Evolutionary conservation across 2,329 filamentous ascomycete species (phyloP).

Genomic region (Alternaria novae-zelandiae): DNA sequence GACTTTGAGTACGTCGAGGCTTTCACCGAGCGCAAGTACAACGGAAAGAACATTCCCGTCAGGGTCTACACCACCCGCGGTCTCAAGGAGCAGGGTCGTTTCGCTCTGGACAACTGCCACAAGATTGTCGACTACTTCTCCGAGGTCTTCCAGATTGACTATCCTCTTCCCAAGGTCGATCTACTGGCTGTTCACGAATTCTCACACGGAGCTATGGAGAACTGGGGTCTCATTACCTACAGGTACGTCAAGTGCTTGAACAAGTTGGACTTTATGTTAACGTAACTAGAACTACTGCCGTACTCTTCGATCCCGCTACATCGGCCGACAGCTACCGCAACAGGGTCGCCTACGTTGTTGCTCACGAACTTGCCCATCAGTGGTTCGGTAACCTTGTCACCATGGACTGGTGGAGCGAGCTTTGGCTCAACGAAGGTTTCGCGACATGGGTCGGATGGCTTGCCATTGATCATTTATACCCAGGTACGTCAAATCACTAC

Average conservation of each 20-base stretch:
- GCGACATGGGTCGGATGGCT: slow-evolving; percentile 98
- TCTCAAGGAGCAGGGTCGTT: slow-evolving; percentile 89
- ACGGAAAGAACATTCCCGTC: slow-evolving; percentile 88
- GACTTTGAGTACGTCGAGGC: slow-evolving; percentile 98
- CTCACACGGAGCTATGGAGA: slow-evolving; percentile 90
- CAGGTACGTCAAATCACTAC: slow-evolving; percentile 55
- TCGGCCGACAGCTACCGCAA: slow-evolving; percentile 93
- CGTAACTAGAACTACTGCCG: slow-evolving; percentile 72
- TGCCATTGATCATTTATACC: slow-evolving; percentile 87
- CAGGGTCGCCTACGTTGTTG: slow-evolving; percentile 93
- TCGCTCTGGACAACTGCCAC: slow-evolving; percentile 88
- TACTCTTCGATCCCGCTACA: slow-evolving; percentile 92
- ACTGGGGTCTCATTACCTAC: slow-evolving; percentile 97
- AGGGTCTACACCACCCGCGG: slow-evolving; percentile 95
- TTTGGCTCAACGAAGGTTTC: slow-evolving; percentile 94
- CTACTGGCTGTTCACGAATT: slow-evolving; percentile 97
- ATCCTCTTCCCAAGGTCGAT: slow-evolving; percentile 91
- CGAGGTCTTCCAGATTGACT: slow-evolving; percentile 86
- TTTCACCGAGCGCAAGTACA: slow-evolving; percentile 86
- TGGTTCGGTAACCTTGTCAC: slow-evolving; percentile 97
- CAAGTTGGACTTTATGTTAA: slow-evolving; percentile 9
- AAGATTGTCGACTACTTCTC: slow-evolving; percentile 97
- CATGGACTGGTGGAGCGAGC: slow-evolving; percentile 95
- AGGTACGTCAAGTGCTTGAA: slow-evolving; percentile 51
- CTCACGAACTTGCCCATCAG: slow-evolving; percentile 96